Evolutionary conservation across 331 rosid genomes (phyloP), one percentile per base, ranked within the genome.

Genomic region (Dryas integrifolia): DNA sequence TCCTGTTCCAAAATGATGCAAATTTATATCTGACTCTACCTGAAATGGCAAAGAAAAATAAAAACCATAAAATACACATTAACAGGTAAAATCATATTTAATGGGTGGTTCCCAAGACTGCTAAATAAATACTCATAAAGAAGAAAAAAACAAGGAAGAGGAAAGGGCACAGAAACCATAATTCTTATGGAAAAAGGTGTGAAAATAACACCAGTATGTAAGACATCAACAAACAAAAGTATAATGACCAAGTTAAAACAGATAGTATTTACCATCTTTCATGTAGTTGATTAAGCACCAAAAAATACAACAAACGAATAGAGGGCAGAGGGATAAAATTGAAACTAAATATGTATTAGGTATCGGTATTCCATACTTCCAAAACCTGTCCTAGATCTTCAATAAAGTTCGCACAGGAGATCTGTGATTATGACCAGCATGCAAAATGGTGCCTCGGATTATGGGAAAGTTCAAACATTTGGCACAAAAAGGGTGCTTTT

Each of bases 1-100:
- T 94, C 85, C 98, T 91, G 82, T 94, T 94, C 98, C 98, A 94
- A 85, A 94, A 94, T 79, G 98, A 94, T 44, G 98, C 97, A 89
- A 94, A 94, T 69, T 84, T 94, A 80, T 94, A 94, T 69, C 98
- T 84, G 75, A 91, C 98, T 83, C 98, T 88, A 72, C 98, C 98
- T 94, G 96, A 87, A 85, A 84, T 73, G 72, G 72, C 16, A 76
- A 79, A 72, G 63, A 44, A 71, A 76, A 78, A 76, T 72, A 41
- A 74, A 24, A 52, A 67, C 26, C 53, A 65, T 39, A 79, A 65
- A 61, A 64, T 57, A 56, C 73, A 74, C 43, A 74, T 48, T 79
- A 67, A 72, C 67, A 77, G 69, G 74, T 26, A 62, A 80, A 71
- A 13, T 69, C 6, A 50, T 53, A 47, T 15, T 12, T 39, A 62